Evolutionary conservation across 1,284 basidiomycete species (phyloP).

Genomic region (Cyathus olla): DNA sequence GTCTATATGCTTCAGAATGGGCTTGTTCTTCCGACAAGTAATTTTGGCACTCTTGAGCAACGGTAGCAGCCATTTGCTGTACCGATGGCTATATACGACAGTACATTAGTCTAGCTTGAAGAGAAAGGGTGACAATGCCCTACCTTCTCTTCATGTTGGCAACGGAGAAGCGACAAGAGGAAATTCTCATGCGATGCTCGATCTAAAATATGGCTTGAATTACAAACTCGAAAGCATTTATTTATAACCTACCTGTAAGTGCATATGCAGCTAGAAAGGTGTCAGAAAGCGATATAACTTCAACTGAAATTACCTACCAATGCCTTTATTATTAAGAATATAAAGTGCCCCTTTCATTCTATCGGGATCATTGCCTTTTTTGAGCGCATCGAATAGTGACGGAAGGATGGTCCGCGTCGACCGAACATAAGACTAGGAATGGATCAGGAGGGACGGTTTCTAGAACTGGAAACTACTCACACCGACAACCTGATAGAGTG

Average conservation of each 20-base stretch:
- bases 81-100: conserved; percentile 78
- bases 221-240: conserved; percentile 2
- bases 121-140: not conserved
- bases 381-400: conserved; percentile 77
- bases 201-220: conserved; percentile 55
- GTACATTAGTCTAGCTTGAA: conserved; percentile 10
- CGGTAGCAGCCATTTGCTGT: conserved; percentile 85
- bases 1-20: conserved; percentile 68
- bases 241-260: conserved; percentile 60
- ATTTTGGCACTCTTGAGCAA: conserved; percentile 76
- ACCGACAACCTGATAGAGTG: conserved; percentile 75
- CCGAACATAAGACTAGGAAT: conserved; percentile 81
- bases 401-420: conserved; percentile 83
- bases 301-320: conserved; percentile 48
- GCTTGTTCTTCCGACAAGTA: conserved; percentile 73
- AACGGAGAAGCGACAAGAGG: conserved; percentile 80
- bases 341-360: conserved; percentile 97
- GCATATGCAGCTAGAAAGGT: conserved; percentile 65
- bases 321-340: conserved; percentile 85
- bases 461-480: conserved; percentile 51
- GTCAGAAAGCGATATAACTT: conserved; percentile 1
- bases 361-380: conserved; percentile 88
- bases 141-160: conserved; percentile 95
- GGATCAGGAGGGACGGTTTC: not conserved
- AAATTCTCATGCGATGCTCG: conserved; percentile 75